Evolutionary conservation across 371 early-diverging fungal species (phyloP).

Genomic region (Zychaea mexicana): DNA sequence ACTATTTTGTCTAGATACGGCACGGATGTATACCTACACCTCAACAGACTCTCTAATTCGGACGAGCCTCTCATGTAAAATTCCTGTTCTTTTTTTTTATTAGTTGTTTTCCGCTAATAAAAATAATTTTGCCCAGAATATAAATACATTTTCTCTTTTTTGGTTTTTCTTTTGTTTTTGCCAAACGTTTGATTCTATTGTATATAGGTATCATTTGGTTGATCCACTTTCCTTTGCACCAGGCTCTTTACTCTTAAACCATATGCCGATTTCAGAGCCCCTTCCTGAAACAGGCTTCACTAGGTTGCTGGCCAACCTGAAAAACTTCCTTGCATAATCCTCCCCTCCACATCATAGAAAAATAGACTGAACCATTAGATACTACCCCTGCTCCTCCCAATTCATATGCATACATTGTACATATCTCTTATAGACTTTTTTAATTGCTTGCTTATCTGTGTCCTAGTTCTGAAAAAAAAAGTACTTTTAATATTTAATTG

Average conservation of each 20-base stretch:
- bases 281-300: not conserved
- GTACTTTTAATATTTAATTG: too few relatives aligned
- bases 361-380: too few relatives aligned
- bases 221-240: not conserved
- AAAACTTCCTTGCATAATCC: constrained; percentile 1
- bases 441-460: too few relatives aligned
- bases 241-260: not conserved
- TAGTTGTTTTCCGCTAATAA: not conserved
- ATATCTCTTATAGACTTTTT: too few relatives aligned
- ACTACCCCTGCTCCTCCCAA: too few relatives aligned
- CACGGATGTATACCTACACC: constrained; percentile 96
- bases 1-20: constrained; percentile 72
- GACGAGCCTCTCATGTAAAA: constrained; percentile 81
- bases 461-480: too few relatives aligned
- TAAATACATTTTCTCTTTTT: not conserved
- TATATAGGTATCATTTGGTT: not conserved
- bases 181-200: not conserved
- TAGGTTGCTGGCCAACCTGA: constrained; percentile 4
- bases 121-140: not conserved
- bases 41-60: constrained; percentile 87
- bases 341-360: too few relatives aligned
- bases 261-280: not conserved
- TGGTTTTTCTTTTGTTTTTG: not conserved
- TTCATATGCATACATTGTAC: too few relatives aligned
- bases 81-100: not conserved